These are phyloP conservation scores for Apium graveolens DNA, from an alignment of 129 eudicot species.

Conservation along the genomic window DNA sequence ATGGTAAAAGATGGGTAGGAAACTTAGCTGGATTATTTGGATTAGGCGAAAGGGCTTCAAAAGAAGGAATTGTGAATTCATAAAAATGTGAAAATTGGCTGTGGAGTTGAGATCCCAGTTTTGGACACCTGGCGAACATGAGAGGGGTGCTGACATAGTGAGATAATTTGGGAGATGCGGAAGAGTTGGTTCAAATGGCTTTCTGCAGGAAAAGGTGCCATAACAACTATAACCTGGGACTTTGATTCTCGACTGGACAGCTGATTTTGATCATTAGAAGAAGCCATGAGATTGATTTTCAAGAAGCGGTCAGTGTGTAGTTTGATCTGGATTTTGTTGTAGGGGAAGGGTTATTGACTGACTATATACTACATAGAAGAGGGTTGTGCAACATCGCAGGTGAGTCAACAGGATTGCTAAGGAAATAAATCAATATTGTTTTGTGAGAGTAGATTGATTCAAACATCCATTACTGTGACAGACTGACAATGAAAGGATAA, in stretches of 20 bases:
- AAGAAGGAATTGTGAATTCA: slow-evolving; percentile 33
- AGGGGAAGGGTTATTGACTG: too few relatives aligned
- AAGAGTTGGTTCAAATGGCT: slow-evolving; percentile 85
- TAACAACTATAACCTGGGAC: slow-evolving; percentile 32
- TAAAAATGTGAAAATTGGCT: slow-evolving; percentile 44
- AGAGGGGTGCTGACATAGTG: slow-evolving; percentile 51
- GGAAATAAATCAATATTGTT: not conserved
- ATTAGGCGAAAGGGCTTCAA: slow-evolving; percentile 35
- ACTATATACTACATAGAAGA: not conserved
- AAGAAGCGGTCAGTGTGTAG: not conserved
- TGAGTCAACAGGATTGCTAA: not conserved
- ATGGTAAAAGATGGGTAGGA: slow-evolving; percentile 52
- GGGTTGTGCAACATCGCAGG: not conserved
- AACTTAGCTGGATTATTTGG: slow-evolving; percentile 36
- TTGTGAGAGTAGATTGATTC: not conserved
- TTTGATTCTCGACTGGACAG: not conserved
- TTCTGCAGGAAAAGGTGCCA: slow-evolving; percentile 65
- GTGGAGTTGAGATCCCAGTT: slow-evolving; percentile 25
- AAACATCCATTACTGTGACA: not conserved
- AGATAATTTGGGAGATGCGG: slow-evolving; percentile 54
- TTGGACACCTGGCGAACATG: slow-evolving; percentile 49
- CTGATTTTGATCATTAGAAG: not conserved
- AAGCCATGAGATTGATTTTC: not conserved
- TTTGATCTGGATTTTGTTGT: not conserved
- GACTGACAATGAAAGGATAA: not conserved